Percentiles rank a stretch among this genome's conserved stretches.
These are phyloP conservation scores for Pistacia vera DNA, from an alignment of 345 rosid genomes.

Conservation along the genomic window DNA sequence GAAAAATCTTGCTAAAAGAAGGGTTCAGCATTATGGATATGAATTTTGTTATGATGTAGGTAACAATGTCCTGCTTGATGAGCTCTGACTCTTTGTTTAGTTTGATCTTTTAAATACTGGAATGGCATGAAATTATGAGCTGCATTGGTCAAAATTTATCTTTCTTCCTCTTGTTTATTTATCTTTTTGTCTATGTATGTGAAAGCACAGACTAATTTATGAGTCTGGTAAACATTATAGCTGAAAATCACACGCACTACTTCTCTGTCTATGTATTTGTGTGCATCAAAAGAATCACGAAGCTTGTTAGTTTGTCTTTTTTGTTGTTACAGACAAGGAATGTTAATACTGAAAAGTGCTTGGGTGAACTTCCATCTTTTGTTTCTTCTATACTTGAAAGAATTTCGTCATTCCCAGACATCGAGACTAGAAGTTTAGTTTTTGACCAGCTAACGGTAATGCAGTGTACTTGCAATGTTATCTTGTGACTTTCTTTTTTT, in stretches of 20 bases:
- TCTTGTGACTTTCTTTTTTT: constrained; percentile 2
- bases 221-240: neutral
- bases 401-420: constrained; percentile 46
- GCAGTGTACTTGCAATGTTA: constrained; percentile 16
- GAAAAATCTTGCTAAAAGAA: constrained; percentile 77
- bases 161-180: too few relatives aligned
- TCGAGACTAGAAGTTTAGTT: constrained; percentile 37
- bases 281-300: constrained; percentile 1
- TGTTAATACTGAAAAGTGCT: constrained; percentile 60
- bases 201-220: too few relatives aligned
- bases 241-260: neutral
- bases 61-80: constrained; percentile 6
- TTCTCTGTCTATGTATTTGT: neutral
- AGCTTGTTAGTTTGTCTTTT: neutral
- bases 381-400: constrained; percentile 62
- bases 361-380: constrained; percentile 85
- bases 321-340: constrained; percentile 62
- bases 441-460: constrained; percentile 88
- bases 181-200: too few relatives aligned
- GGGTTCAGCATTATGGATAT: constrained; percentile 97
- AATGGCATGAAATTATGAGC: neutral
- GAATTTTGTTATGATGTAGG: constrained; percentile 79
- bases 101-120: neutral
- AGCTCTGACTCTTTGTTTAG: neutral
- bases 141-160: neutral